Conservation (phyloP, 345 rosid genomes). For the Gossypium herbaceum region DNA sequence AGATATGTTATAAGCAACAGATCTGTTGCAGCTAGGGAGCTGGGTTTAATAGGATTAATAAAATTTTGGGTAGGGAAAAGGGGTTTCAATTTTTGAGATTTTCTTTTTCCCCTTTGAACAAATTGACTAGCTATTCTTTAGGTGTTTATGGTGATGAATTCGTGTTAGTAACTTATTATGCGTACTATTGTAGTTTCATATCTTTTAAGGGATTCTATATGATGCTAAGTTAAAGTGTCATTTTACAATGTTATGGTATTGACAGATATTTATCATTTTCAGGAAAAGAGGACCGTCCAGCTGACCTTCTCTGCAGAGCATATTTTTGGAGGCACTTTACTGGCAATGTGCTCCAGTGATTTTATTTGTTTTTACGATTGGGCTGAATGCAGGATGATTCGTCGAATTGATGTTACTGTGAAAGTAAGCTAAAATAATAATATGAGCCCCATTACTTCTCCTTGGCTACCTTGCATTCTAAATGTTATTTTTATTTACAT, state of each 20-base stretch:
- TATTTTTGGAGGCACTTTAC: constrained; percentile 83
- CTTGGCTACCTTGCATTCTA: background rate
- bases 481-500: constrained; percentile 12
- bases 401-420: constrained; percentile 93
- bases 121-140: background rate
- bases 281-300: constrained; percentile 87
- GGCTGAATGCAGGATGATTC: constrained; percentile 97
- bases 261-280: constrained; percentile 29
- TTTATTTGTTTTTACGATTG: constrained; percentile 98
- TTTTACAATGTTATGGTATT: constrained; percentile 14
- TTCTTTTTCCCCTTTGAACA: background rate
- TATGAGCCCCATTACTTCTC: constrained; percentile 10
- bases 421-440: constrained; percentile 54
- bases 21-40: background rate
- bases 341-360: constrained; percentile 97
- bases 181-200: background rate
- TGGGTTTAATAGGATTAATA: background rate
- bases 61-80: background rate
- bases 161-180: background rate
- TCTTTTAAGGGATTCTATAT: background rate
- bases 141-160: background rate
- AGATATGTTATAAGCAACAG: background rate
- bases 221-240: background rate
- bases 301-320: constrained; percentile 93
- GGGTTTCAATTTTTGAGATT: background rate